These are phyloP conservation scores for Arthonia radiata DNA, from an alignment of 495 filamentous ascomycete species.

Conservation along the genomic window DNA sequence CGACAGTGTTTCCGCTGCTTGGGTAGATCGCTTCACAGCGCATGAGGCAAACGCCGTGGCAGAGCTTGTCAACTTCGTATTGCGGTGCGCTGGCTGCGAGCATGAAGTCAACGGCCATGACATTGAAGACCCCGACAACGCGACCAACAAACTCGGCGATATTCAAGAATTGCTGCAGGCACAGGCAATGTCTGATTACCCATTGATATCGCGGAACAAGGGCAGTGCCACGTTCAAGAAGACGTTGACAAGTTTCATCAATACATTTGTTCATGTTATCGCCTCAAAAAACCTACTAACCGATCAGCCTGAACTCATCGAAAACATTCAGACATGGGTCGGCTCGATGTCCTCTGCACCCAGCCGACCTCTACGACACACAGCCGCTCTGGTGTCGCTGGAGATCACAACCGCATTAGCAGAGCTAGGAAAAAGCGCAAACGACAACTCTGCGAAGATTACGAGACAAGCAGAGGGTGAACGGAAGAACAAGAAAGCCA, in stretches of 20 bases:
- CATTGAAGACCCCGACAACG: slow-evolving; percentile 66
- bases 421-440: slow-evolving; percentile 31
- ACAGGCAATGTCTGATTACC: slow-evolving; percentile 67
- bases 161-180: slow-evolving; percentile 60
- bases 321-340: slow-evolving; percentile 71
- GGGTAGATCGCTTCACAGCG: slow-evolving; percentile 48
- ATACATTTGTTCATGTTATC: slow-evolving; percentile 42
- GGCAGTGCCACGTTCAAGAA: slow-evolving; percentile 47
- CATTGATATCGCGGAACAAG: slow-evolving; percentile 62
- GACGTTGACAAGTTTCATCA: slow-evolving; percentile 53
- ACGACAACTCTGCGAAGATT: slow-evolving; percentile 44
- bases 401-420: slow-evolving; percentile 48
- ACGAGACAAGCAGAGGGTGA: slow-evolving; percentile 62
- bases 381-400: slow-evolving; percentile 57
- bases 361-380: slow-evolving; percentile 77
- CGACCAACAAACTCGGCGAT: slow-evolving; percentile 39
- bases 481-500: slow-evolving; percentile 40
- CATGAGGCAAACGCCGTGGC: slow-evolving; percentile 42
- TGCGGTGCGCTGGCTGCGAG: slow-evolving; percentile 60
- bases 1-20: slow-evolving; percentile 56
- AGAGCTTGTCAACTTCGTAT: slow-evolving; percentile 70
- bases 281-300: slow-evolving; percentile 54
- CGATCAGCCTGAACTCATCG: slow-evolving; percentile 44
- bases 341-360: slow-evolving; percentile 60
- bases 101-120: slow-evolving; percentile 48